Evolutionary conservation across 176 grass and related monocot genomes (phyloP).

Genomic region (Oryza glaberrima): DNA sequence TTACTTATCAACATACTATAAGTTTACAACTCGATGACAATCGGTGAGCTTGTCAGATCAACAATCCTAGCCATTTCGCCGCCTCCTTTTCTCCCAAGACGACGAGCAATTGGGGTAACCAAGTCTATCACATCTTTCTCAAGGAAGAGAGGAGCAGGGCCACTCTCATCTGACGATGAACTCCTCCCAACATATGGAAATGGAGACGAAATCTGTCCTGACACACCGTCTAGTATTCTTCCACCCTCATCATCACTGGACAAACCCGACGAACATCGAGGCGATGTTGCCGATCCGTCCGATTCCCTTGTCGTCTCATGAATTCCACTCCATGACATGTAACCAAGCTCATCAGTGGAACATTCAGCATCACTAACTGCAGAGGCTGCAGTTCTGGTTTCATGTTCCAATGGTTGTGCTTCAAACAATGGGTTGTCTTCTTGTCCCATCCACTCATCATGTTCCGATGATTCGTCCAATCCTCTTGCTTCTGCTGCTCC

Average conservation of each 20-base stretch:
- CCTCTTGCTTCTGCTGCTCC: background rate
- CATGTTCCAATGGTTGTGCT: background rate
- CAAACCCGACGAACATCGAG: slow-evolving; percentile 22
- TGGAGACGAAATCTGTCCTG: slow-evolving; percentile 15
- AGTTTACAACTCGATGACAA: slow-evolving; percentile 66
- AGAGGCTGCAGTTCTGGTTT: background rate
- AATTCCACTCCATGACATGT: slow-evolving; percentile 4
- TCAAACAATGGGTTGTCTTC: background rate
- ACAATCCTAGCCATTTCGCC: slow-evolving; percentile 38
- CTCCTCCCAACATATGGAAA: background rate
- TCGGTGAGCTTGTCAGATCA: slow-evolving; percentile 78
- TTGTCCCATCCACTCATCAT: background rate
- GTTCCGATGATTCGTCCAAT: background rate
- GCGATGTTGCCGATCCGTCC: background rate
- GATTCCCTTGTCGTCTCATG: background rate
- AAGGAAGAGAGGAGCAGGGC: background rate
- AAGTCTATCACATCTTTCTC: slow-evolving; percentile 62
- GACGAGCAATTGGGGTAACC: slow-evolving; percentile 46
- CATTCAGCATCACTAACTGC: slow-evolving; percentile 1
- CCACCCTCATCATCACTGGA: background rate
- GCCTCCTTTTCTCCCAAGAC: slow-evolving; percentile 26
- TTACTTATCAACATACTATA: slow-evolving; percentile 38
- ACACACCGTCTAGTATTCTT: background rate
- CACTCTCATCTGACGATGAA: background rate
- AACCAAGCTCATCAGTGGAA: slow-evolving; percentile 27